phyloP scores from a whole-genome alignment of 345 rosid genomes.

The Pugionium cornutum region DNA sequence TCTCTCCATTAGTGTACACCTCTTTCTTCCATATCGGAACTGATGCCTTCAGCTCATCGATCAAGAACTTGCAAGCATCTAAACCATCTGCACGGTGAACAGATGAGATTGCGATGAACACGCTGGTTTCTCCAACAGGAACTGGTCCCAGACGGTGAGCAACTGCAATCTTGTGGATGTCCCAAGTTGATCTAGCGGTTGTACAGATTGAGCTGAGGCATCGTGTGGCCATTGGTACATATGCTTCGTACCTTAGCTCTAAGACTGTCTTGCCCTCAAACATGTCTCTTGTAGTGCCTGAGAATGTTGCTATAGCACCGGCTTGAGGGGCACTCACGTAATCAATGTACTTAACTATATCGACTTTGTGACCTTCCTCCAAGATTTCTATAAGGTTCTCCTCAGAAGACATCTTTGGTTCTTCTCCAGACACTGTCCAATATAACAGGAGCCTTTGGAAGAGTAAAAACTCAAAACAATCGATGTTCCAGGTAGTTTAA shows the following conservation, averaged over 20 bases:
- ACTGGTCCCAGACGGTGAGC: constrained; percentile 81
- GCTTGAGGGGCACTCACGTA: constrained; percentile 69
- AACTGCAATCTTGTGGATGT: constrained; percentile 66
- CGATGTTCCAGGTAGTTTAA: not conserved
- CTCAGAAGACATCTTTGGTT: constrained; percentile 48
- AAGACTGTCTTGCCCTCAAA: constrained; percentile 76
- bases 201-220: constrained; percentile 58
- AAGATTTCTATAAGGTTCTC: constrained; percentile 66
- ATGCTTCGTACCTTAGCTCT: constrained; percentile 89
- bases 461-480: constrained; percentile 1
- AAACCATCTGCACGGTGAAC: constrained; percentile 83
- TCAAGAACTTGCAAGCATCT: constrained; percentile 81
- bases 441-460: not conserved
- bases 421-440: not conserved
- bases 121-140: constrained; percentile 85
- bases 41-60: constrained; percentile 80
- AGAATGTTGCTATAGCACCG: constrained; percentile 71
- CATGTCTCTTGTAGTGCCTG: constrained; percentile 73
- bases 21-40: constrained; percentile 98
- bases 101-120: constrained; percentile 77
- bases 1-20: constrained; percentile 79
- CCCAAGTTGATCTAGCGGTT: constrained; percentile 72
- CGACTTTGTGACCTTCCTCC: constrained; percentile 58
- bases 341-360: constrained; percentile 57
- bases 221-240: constrained; percentile 78